These are phyloP conservation scores for Colletotrichum sublineola DNA, from an alignment of 2,329 filamentous ascomycete genomes.

Conservation along the genomic window DNA sequence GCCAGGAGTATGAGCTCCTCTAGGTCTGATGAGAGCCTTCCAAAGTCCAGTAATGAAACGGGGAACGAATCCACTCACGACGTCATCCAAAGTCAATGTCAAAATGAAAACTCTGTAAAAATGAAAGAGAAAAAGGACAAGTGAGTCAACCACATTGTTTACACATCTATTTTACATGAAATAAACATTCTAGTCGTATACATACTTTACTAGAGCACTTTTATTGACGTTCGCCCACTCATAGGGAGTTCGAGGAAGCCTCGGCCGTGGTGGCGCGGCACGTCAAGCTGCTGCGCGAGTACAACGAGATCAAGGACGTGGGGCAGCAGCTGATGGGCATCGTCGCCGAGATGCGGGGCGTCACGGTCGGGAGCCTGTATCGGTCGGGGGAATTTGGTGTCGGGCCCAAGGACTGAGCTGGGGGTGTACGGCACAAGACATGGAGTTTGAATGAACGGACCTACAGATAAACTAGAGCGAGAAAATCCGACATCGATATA, in stretches of 20 bases:
- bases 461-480: neutral
- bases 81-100: fast-evolving
- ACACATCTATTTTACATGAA: fast-evolving
- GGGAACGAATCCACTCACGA: fast-evolving
- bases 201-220: fast-evolving
- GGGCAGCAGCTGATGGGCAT: conserved; percentile 56
- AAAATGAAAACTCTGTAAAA: fast-evolving
- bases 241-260: conserved; percentile 31
- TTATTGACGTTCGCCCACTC: neutral
- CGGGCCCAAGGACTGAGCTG: conserved; percentile 44
- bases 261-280: conserved; percentile 31
- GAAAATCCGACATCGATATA: too few species aligned
- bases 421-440: too few species aligned
- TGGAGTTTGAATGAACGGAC: neutral
- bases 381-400: conserved; percentile 50
- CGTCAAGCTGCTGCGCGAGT: conserved; percentile 47
- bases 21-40: fast-evolving
- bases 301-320: conserved; percentile 56
- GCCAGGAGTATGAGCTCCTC: neutral
- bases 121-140: neutral
- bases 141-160: neutral
- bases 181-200: fast-evolving
- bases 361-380: conserved; percentile 51
- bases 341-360: conserved; percentile 52
- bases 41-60: too few species aligned